Conservation (phyloP, 495 filamentous ascomycete genomes). For the Neurospora pannonica region DNA sequence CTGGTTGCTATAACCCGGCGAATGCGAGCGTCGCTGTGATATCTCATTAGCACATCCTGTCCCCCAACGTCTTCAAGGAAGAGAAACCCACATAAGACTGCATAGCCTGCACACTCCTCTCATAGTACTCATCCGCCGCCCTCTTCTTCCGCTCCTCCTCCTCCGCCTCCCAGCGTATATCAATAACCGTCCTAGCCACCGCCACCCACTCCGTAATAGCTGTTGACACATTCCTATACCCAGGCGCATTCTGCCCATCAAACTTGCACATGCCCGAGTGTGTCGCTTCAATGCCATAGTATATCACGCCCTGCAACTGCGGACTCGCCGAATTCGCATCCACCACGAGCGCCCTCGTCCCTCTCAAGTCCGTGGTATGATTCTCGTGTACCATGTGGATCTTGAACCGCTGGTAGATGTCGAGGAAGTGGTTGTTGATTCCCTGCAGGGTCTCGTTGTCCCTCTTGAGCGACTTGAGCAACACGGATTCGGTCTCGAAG, state of each 20-base stretch:
- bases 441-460: conserved; percentile 75
- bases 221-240: conserved; percentile 64
- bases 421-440: conserved; percentile 68
- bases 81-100: conserved; percentile 29
- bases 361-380: conserved; percentile 54
- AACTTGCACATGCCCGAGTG: conserved; percentile 89
- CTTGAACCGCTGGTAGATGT: conserved; percentile 62
- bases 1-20: conserved; percentile 4
- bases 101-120: conserved; percentile 16
- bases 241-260: conserved; percentile 58
- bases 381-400: conserved; percentile 62
- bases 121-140: conserved; percentile 32
- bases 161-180: conserved; percentile 56
- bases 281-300: conserved; percentile 71
- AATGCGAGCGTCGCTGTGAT: not conserved
- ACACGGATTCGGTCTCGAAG: conserved; percentile 58
- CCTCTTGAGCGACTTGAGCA: conserved; percentile 62
- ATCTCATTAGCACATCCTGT: not conserved
- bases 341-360: conserved; percentile 51
- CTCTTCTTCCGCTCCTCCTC: conserved; percentile 40
- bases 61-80: not conserved
- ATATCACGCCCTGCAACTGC: conserved; percentile 61
- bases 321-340: conserved; percentile 69
- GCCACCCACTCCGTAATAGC: conserved; percentile 60
- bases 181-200: conserved; percentile 48